phyloP scores from a whole-genome alignment of 2,329 filamentous ascomycete genomes.

The Fusarium abutilonis region DNA sequence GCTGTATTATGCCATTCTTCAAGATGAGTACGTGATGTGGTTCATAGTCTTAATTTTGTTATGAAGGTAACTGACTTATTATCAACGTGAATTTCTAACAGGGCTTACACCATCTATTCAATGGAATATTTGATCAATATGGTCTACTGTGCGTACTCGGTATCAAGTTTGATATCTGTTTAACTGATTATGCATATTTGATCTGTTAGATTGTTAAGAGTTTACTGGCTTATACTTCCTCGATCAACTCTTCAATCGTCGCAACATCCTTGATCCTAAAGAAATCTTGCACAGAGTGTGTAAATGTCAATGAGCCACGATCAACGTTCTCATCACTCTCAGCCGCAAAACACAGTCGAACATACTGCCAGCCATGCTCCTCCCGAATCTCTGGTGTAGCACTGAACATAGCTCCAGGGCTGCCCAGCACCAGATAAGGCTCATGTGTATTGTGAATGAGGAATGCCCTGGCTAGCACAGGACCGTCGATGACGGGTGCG shows the following conservation, averaged over 20 bases:
- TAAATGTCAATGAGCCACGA: constrained; percentile 70
- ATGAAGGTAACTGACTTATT: neutral
- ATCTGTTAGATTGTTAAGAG: neutral
- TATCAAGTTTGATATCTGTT: neutral
- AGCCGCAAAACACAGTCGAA: constrained; percentile 85
- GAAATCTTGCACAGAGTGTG: constrained; percentile 75
- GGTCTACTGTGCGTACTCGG: neutral
- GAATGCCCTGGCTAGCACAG: constrained; percentile 70
- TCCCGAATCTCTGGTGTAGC: constrained; percentile 68
- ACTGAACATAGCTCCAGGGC: constrained; percentile 78
- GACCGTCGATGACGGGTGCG: constrained; percentile 59
- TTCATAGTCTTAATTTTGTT: neutral
- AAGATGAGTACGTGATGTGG: too few relatives aligned
- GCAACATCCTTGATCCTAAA: constrained; percentile 76
- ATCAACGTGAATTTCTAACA: too few relatives aligned
- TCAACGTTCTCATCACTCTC: constrained; percentile 77
- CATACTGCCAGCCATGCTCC: constrained; percentile 74
- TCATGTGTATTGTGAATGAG: constrained; percentile 76
- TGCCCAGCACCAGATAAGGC: constrained; percentile 74
- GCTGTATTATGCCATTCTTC: neutral
- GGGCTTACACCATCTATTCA: too few relatives aligned
- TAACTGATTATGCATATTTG: neutral
- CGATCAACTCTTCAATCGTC: constrained; percentile 71
- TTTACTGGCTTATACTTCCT: constrained; percentile 43
- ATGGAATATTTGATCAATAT: neutral